These are phyloP conservation scores for Aureobasidium mangrovei DNA, from an alignment of 2,329 filamentous ascomycete species.

Conservation along the genomic window DNA sequence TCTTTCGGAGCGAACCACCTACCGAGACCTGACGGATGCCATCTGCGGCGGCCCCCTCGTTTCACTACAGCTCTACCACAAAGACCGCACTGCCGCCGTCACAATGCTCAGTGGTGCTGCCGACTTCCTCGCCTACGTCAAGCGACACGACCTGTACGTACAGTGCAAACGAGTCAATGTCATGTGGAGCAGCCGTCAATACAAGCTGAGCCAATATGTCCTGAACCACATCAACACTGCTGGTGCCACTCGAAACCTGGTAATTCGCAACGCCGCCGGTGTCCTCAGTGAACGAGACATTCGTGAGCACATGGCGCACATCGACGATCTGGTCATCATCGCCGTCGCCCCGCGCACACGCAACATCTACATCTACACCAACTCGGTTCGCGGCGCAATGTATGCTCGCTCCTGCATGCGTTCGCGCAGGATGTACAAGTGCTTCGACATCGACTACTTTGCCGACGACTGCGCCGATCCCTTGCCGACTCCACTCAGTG, in stretches of 20 bases:
- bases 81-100: slow-evolving; percentile 54
- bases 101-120: slow-evolving; percentile 60
- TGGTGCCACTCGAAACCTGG: slow-evolving; percentile 65
- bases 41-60: slow-evolving; percentile 64
- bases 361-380: slow-evolving; percentile 62
- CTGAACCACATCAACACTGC: slow-evolving; percentile 49
- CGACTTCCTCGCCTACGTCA: slow-evolving; percentile 56
- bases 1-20: slow-evolving; percentile 53
- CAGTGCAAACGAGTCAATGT: slow-evolving; percentile 57
- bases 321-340: slow-evolving; percentile 68
- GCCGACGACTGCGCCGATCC: slow-evolving; percentile 63
- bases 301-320: slow-evolving; percentile 69
- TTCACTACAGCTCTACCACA: slow-evolving; percentile 53
- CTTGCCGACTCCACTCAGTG: slow-evolving; percentile 26
- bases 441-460: slow-evolving; percentile 60
- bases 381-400: slow-evolving; percentile 59
- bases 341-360: slow-evolving; percentile 50
- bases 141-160: slow-evolving; percentile 59
- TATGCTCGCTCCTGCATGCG: slow-evolving; percentile 74
- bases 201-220: slow-evolving; percentile 54
- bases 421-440: slow-evolving; percentile 57
- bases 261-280: slow-evolving; percentile 49
- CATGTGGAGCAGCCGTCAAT: slow-evolving; percentile 64
- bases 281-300: slow-evolving; percentile 45
- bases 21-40: slow-evolving; percentile 55